Evolutionary conservation across 2,329 filamentous ascomycete species (phyloP).

Genomic region (Diplocarpon mali): DNA sequence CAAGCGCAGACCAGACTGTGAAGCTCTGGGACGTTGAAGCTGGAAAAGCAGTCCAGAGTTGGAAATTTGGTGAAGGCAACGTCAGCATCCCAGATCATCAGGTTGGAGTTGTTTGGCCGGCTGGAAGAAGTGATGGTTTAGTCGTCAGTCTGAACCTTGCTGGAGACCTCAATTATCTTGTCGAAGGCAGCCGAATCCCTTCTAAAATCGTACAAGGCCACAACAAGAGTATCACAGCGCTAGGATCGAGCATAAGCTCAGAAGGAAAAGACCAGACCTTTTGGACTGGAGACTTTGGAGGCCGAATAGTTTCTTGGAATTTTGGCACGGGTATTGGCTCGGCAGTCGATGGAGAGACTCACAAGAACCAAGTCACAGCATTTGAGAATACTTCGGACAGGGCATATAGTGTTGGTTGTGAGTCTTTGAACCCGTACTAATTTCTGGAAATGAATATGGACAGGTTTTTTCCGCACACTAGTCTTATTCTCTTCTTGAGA

Average conservation of each 20-base stretch:
- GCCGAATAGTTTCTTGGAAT: constrained; percentile 78
- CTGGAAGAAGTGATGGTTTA: constrained; percentile 69
- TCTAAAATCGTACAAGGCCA: constrained; percentile 71
- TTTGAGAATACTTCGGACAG: constrained; percentile 52
- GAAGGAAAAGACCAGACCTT: constrained; percentile 45
- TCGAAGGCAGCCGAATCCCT: constrained; percentile 58
- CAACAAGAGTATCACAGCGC: constrained; percentile 78
- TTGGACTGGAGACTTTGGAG: constrained; percentile 88
- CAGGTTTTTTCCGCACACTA: no score
- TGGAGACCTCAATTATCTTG: constrained; percentile 83
- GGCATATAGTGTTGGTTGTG: constrained; percentile 75
- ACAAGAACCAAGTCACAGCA: constrained; percentile 77
- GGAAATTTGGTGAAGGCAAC: constrained; percentile 68
- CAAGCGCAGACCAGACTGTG: constrained; percentile 88
- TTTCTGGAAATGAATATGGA: no score
- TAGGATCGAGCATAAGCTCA: constrained; percentile 45
- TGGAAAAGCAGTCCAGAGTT: constrained; percentile 66
- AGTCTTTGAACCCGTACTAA: no score
- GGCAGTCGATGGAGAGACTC: constrained; percentile 65
- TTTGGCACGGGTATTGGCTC: constrained; percentile 55
- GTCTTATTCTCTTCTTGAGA: no score
- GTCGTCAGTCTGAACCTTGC: constrained; percentile 83
- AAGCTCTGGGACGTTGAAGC: constrained; percentile 86
- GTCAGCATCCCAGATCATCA: constrained; percentile 76
- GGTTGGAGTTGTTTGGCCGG: constrained; percentile 85